Base-by-base conservation (phyloP, 768 basidiomycete species). In the Aureoboletus auriporus region DNA sequence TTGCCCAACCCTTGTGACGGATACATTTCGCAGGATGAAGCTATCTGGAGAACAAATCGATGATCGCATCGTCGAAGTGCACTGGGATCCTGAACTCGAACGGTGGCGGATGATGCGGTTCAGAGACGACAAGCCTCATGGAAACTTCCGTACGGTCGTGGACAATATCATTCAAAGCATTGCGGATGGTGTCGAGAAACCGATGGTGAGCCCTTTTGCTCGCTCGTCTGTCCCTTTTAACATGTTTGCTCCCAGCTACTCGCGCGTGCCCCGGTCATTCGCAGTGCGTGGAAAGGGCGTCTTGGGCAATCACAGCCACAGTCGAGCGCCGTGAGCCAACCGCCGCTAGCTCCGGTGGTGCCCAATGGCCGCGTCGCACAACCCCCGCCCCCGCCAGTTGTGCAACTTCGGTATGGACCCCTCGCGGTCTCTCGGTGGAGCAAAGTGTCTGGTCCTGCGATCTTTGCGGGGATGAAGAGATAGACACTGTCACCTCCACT, bases 81-180 rank as follows among this genome's bases (percentile, higher is more conserved):
- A 84, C 54, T 98, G 96, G 95, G 87, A 95, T 57, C 50, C 76
- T 7, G 63, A 55, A n/a, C 58, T 70, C 23, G 75, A 76, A 28
- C 72, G 75, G 39, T 98, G 94, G 93, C 82, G 82, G 49, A 83
- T 93, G 79, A 84, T 98, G 82, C 82, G 96, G 39, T 94, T 95
- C 64, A 71, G 96, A 58, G 84, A 95, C 59, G 96, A 99, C 68
- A 99, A 99, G 66, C 86, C 82, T 4, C 70, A 94, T 54, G 96
- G 93, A 13, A 99, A 99, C 66, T 92, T 90, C 66, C 78, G 76
- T 51, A 78, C 70, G 28, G 82, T 93, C 47, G 92, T 97, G 40
- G 82, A 89, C 48, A 89, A 86, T 54, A 92, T 99, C 59, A 81
- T 98, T 44, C 76, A 84, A 56, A 94, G 86, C 56, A 98, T 99